These are phyloP conservation scores for Rhodotorula kratochvilovae DNA, from an alignment of 768 basidiomycete genomes.

Conservation along the genomic window DNA sequence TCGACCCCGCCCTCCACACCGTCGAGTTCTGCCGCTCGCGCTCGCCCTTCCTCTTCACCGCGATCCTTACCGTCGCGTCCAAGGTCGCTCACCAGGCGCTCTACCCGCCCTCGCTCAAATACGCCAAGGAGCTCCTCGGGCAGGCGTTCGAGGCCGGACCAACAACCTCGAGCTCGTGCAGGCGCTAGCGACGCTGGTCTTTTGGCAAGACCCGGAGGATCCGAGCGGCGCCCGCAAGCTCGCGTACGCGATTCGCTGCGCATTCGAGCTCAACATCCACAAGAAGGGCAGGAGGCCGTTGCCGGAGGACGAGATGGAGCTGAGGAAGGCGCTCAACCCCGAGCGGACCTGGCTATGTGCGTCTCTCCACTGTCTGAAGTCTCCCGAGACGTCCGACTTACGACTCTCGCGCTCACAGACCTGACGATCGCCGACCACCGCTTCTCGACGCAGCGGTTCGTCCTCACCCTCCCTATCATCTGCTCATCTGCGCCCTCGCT, in stretches of 20 bases:
- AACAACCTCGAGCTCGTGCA: conserved; percentile 82
- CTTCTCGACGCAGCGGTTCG: conserved; percentile 10
- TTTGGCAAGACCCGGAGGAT: conserved; percentile 85
- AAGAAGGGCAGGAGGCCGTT: background rate
- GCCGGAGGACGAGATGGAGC: conserved; percentile 9
- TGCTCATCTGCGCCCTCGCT: background rate
- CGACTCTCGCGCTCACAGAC: background rate
- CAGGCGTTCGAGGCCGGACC: conserved; percentile 72
- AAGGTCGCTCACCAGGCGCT: conserved; percentile 72
- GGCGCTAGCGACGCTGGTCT: conserved; percentile 79
- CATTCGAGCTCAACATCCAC: conserved; percentile 13
- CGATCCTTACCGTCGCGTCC: conserved; percentile 74
- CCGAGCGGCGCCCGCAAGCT: conserved; percentile 14
- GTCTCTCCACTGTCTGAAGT: background rate
- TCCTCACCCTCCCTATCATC: too few species aligned
- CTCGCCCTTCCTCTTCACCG: conserved; percentile 78
- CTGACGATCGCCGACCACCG: conserved; percentile 24
- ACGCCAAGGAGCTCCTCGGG: conserved; percentile 69
- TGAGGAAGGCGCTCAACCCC: conserved; percentile 1
- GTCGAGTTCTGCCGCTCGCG: conserved; percentile 70
- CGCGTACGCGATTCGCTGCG: conserved; percentile 20
- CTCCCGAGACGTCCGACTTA: fast-evolving
- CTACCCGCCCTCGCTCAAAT: conserved; percentile 64
- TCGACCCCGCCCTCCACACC: conserved; percentile 81
- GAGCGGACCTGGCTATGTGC: conserved; percentile 22